phyloP scores from a whole-genome alignment of 208 protist species.

The Phytomonas sp. region DNA sequence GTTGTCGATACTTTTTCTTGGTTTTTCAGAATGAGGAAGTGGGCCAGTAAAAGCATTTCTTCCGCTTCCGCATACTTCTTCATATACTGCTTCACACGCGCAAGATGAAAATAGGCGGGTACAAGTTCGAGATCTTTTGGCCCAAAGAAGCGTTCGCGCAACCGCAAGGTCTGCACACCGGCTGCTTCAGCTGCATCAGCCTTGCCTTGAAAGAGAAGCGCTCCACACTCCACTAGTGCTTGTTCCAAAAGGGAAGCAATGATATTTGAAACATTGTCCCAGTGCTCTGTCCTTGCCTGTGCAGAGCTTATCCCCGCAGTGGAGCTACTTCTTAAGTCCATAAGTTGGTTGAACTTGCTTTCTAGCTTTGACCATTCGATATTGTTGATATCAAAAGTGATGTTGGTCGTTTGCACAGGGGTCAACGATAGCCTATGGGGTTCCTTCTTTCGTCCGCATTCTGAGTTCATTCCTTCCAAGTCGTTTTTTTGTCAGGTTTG shows the following conservation, averaged over 20 bases:
- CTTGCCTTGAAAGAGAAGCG: conserved; percentile 61
- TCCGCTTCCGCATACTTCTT: conserved; percentile 71
- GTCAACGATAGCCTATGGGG: not conserved
- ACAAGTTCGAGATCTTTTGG: conserved; percentile 59
- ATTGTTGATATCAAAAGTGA: conserved; percentile 43
- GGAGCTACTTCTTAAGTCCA: conserved; percentile 32
- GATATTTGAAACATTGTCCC: conserved; percentile 40
- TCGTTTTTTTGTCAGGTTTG: not conserved
- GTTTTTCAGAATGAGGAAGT: conserved; percentile 73
- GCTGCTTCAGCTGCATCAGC: conserved; percentile 63
- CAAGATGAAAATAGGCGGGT: conserved; percentile 75
- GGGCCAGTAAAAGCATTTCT: conserved; percentile 82
- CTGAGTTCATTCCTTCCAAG: not conserved
- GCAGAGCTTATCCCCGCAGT: conserved; percentile 61
- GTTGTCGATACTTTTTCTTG: conserved; percentile 35
- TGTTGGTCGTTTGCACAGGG: not conserved
- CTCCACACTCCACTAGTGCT: conserved; percentile 64
- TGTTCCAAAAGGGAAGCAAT: conserved; percentile 55
- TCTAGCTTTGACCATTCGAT: conserved; percentile 65
- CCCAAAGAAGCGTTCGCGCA: conserved; percentile 74
- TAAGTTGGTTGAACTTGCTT: conserved; percentile 64
- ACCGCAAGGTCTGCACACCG: conserved; percentile 64
- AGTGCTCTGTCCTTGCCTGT: conserved; percentile 38
- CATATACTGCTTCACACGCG: conserved; percentile 82
- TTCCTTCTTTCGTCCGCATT: not conserved